Evolutionary conservation across 2,329 filamentous ascomycete species (phyloP), one percentile per base, ranked within the genome.

Genomic region (Diaporthe velutina): DNA sequence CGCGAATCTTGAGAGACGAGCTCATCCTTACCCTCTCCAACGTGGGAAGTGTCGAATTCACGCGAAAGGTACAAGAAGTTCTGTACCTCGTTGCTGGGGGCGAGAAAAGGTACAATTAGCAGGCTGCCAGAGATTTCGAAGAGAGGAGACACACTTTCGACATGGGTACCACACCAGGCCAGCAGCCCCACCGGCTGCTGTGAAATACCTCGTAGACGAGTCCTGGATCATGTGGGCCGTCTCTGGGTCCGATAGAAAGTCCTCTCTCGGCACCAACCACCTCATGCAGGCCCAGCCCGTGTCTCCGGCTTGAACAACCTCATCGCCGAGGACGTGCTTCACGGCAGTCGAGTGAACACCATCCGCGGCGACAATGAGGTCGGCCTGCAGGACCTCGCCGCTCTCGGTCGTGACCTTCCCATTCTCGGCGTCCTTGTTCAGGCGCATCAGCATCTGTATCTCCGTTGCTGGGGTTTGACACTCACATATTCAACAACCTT

Each of bases 241-340:
- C 40, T 71, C 54, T 2, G 42, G 30, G 22, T 71, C 68, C 12
- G 68, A 50, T 7, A 71, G 28, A 8, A 71, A 48, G 7, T 71
- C 68, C 13, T 50, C 54, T 13, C 40, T 71, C 40, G 68, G 68
- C 28, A 52, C 54, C 28, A 71, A 9, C 68, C 68, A 71, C 19
- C 68, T 54, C 68, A 71, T 71, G 48, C 68, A 71, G 3, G 68
- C 68, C 68, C 68, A 71, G 54, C 68, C 68, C 8, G 68, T 71
- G 42, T 71, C 68, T 3, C 68, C 54, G 4, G n/a, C 54, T 40
- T 71, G 40, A 42, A 71, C 54, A 3, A 60, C 68, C 8, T 60
- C 54, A 7, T 60, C 68, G 13, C 54, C 68, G 30, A 71, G 68
- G 22, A 71, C 54, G 17, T 71, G 68, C 68, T 50, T 58, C 54